Conservation (phyloP, 2,329 filamentous ascomycete genomes). For the Aspergillus quadrilineatus region DNA sequence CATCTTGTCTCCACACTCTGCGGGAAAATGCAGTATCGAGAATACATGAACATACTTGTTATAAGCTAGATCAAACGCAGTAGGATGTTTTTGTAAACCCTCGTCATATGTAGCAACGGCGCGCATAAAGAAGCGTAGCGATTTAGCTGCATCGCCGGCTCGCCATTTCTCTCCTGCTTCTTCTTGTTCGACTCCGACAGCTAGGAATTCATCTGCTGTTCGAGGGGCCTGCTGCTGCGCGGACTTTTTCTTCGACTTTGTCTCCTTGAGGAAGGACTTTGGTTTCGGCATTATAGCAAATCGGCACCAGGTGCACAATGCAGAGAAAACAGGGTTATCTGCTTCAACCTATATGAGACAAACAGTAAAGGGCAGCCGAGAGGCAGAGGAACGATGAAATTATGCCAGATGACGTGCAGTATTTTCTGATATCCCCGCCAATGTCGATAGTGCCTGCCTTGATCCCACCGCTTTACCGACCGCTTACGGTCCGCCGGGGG, state of each 20-base stretch:
- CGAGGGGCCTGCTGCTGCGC: conserved; percentile 50
- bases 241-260: conserved; percentile 45
- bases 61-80: conserved; percentile 69
- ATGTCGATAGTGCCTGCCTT: not conserved
- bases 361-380: not conserved
- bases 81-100: conserved; percentile 60
- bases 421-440: not conserved
- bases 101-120: conserved; percentile 67
- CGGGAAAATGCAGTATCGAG: no score
- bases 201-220: conserved; percentile 67
- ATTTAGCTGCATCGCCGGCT: conserved; percentile 67
- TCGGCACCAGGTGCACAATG: not conserved
- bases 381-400: not conserved
- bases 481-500: not conserved
- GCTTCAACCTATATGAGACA: not conserved
- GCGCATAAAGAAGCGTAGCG: conserved; percentile 57
- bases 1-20: conserved; percentile 21
- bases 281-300: conserved; percentile 37
- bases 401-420: not conserved
- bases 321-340: not conserved
- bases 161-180: conserved; percentile 74
- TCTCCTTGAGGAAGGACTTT: conserved; percentile 42
- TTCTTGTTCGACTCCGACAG: conserved; percentile 66
- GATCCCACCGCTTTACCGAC: not conserved
- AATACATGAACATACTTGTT: conserved; percentile 59